A percentile compares a stretch with the other conserved stretches of the same genome.
These are phyloP conservation scores for Acephala macrosclerotiorum DNA, from an alignment of 2,329 filamentous ascomycete genomes.

Conservation along the genomic window DNA sequence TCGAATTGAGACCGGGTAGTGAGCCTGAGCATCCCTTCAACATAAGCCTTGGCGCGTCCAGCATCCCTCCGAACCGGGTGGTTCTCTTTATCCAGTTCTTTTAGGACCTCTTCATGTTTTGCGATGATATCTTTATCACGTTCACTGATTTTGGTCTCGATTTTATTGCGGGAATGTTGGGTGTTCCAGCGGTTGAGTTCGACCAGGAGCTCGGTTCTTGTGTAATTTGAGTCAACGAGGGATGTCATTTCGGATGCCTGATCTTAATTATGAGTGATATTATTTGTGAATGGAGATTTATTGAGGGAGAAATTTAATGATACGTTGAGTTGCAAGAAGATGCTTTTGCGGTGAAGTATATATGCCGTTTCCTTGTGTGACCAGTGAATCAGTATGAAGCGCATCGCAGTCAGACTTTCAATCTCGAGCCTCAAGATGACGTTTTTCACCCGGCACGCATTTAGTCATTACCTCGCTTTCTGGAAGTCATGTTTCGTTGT, in stretches of 20 bases:
- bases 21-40: background rate
- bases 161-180: too few relatives aligned
- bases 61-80: background rate
- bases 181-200: too few relatives aligned
- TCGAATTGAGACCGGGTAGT: background rate
- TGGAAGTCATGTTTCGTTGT: background rate
- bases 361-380: background rate
- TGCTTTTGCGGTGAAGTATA: background rate
- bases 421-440: background rate
- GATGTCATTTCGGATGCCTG: too few relatives aligned
- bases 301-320: background rate
- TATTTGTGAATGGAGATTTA: background rate
- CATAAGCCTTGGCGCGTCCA: background rate
- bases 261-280: too few relatives aligned
- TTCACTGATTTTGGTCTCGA: too few relatives aligned
- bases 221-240: too few relatives aligned
- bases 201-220: too few relatives aligned
- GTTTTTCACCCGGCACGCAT: background rate
- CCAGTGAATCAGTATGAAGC: background rate
- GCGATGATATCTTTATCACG: too few relatives aligned
- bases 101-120: too few relatives aligned
- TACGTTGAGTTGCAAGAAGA: background rate
- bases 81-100: too few relatives aligned
- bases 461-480: background rate
- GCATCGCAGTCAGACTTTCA: background rate